A percentile compares a stretch with the other conserved stretches of the same genome.
These are phyloP conservation scores for Schoenoplectus triqueter DNA, from an alignment of 202 grass and related monocot species.

Conservation along the genomic window DNA sequence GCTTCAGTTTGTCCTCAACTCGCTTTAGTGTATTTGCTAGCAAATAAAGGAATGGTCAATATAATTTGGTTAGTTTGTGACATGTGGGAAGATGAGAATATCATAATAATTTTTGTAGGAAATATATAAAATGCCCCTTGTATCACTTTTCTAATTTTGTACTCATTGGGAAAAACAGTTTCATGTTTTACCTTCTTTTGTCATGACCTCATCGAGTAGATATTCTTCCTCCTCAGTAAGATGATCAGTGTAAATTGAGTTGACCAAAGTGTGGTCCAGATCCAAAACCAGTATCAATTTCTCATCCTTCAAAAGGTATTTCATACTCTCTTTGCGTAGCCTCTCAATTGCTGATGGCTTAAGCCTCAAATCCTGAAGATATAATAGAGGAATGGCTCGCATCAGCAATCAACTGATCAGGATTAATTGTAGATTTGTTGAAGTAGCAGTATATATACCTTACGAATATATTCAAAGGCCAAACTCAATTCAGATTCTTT, in stretches of 20 bases:
- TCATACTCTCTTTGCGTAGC: constrained; percentile 49
- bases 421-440: no score
- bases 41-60: neutral
- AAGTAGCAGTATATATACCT: neutral
- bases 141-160: neutral
- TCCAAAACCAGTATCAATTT: constrained; percentile 81
- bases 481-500: neutral
- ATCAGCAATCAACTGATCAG: no score
- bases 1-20: no score
- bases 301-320: constrained; percentile 64
- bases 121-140: neutral
- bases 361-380: constrained; percentile 67
- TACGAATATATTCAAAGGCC: constrained; percentile 15
- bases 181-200: constrained; percentile 30
- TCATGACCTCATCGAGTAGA: constrained; percentile 35
- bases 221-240: constrained; percentile 64
- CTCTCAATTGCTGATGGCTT: constrained; percentile 68
- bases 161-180: neutral
- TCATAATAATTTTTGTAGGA: neutral
- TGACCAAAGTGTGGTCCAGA: constrained; percentile 82
- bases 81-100: neutral
- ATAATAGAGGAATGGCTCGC: no score
- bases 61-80: neutral
- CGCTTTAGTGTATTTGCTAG: no score
- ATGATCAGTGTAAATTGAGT: constrained; percentile 60